Evolutionary conservation across 192 early-diverging fungal genomes (phyloP).

Genomic region (Coemansia erecta): DNA sequence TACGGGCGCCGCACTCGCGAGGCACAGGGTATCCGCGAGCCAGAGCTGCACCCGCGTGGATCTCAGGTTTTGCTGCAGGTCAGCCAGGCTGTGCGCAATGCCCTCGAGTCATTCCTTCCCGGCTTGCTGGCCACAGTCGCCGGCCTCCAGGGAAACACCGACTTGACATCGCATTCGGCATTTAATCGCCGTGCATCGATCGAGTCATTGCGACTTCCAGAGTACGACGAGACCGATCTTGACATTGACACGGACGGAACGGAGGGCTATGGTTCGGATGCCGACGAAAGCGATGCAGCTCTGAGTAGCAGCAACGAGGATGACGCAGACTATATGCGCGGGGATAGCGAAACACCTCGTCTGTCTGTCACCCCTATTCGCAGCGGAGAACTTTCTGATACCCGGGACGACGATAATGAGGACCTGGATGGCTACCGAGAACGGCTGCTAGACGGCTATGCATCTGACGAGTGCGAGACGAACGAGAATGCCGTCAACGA

Average conservation of each 20-base stretch:
- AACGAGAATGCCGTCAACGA: slow-evolving; percentile 19
- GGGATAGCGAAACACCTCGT: background rate
- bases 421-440: slow-evolving; percentile 1
- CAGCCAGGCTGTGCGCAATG: slow-evolving; percentile 38
- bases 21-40: slow-evolving; percentile 44
- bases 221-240: slow-evolving; percentile 42
- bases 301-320: background rate
- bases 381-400: background rate
- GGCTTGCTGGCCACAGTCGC: slow-evolving; percentile 47
- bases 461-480: slow-evolving; percentile 12
- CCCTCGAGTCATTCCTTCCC: slow-evolving; percentile 48
- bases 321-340: background rate
- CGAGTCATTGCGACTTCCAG: slow-evolving; percentile 41
- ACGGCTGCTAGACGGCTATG: slow-evolving; percentile 4
- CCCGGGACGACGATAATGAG: background rate
- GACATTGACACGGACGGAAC: slow-evolving; percentile 40
- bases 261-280: slow-evolving; percentile 23
- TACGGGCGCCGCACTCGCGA: slow-evolving; percentile 49
- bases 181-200: slow-evolving; percentile 41
- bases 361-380: background rate
- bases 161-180: slow-evolving; percentile 46
- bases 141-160: slow-evolving; percentile 44
- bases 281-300: slow-evolving; percentile 10
- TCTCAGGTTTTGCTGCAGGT: slow-evolving; percentile 49
- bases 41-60: slow-evolving; percentile 39